A percentile compares a stretch with the other conserved stretches of the same genome.
Evolutionary conservation across 106 monocot genomes (phyloP).

Genomic region (Apostasia ramifera): DNA sequence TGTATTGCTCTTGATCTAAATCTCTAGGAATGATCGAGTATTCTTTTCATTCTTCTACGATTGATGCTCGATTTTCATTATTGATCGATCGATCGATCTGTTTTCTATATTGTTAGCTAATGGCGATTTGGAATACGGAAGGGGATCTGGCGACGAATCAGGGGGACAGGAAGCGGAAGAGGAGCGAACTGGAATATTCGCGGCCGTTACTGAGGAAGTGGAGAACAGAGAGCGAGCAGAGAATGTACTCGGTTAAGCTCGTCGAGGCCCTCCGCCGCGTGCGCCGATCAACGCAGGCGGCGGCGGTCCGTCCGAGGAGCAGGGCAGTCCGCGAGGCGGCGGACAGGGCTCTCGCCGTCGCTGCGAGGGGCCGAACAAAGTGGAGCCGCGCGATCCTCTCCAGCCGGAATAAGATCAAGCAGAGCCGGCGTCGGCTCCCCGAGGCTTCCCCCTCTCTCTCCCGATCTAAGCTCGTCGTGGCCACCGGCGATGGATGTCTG

Average conservation of each 20-base stretch:
- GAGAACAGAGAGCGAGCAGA: slow-evolving; percentile 17
- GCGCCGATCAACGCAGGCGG: background rate
- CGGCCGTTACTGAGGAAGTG: slow-evolving; percentile 10
- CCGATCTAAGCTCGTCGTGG: background rate
- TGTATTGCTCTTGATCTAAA: too few relatives aligned
- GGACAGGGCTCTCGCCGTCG: slow-evolving; percentile 44
- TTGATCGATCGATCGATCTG: too few relatives aligned
- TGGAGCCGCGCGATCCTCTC: slow-evolving; percentile 65
- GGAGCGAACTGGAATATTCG: background rate
- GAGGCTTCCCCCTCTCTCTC: background rate
- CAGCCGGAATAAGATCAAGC: background rate
- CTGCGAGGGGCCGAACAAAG: slow-evolving; percentile 40
- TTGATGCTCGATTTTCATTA: too few relatives aligned
- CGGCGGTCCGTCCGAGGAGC: slow-evolving; percentile 2
- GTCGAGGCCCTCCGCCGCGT: slow-evolving; percentile 37
- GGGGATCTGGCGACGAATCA: background rate
- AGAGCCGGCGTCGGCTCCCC: background rate
- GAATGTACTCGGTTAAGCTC: slow-evolving; percentile 38
- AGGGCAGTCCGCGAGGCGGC: slow-evolving; percentile 37
- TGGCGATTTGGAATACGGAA: slow-evolving; percentile 9
- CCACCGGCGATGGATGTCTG: background rate
- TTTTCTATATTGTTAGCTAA: background rate
- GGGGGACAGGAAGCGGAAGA: slow-evolving; percentile 8
- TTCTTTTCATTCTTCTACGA: too few relatives aligned
- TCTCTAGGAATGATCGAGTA: too few relatives aligned